phyloP scores from a whole-genome alignment of 192 early-diverging fungal species.

The Podila horticola region DNA sequence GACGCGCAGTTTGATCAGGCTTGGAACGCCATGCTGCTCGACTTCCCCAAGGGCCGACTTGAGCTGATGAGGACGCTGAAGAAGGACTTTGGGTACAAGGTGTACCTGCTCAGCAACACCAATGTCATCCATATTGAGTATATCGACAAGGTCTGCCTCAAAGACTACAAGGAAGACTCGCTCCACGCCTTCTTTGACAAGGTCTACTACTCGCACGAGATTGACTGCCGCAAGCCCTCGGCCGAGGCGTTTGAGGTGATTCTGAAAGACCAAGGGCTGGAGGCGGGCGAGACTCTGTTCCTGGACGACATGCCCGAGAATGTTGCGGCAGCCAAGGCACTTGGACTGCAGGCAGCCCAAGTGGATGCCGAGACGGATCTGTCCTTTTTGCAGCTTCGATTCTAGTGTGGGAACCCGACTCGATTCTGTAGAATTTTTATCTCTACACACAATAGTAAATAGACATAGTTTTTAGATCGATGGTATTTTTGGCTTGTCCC shows the following conservation, averaged over 20 bases:
- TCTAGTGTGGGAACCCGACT: neutral
- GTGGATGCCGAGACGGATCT: constrained; percentile 48
- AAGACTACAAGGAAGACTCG: constrained; percentile 19
- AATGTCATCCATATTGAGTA: constrained; percentile 47
- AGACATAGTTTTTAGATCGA: too few species aligned
- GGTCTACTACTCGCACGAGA: constrained; percentile 43
- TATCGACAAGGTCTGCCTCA: constrained; percentile 28
- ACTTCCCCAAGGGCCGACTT: constrained; percentile 41
- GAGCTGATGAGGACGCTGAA: constrained; percentile 36
- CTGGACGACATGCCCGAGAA: constrained; percentile 48
- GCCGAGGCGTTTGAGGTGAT: constrained; percentile 42
- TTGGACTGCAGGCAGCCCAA: constrained; percentile 45
- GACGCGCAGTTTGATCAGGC: constrained; percentile 33
- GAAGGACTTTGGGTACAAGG: constrained; percentile 41
- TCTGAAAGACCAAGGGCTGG: constrained; percentile 25
- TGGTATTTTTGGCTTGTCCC: too few species aligned
- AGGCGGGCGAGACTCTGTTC: constrained; percentile 31
- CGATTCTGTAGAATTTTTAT: neutral
- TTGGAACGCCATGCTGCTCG: constrained; percentile 49
- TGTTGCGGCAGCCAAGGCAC: constrained; percentile 40
- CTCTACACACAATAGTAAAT: too few species aligned
- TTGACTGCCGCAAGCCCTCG: constrained; percentile 36
- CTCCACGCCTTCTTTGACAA: constrained; percentile 44
- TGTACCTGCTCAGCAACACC: constrained; percentile 44
- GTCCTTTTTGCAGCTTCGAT: constrained; percentile 40